A percentile compares a stretch with the other conserved stretches of the same genome.
Evolutionary conservation across 176 grass and related monocot species (phyloP).

Genomic region (Olyra latifolia): DNA sequence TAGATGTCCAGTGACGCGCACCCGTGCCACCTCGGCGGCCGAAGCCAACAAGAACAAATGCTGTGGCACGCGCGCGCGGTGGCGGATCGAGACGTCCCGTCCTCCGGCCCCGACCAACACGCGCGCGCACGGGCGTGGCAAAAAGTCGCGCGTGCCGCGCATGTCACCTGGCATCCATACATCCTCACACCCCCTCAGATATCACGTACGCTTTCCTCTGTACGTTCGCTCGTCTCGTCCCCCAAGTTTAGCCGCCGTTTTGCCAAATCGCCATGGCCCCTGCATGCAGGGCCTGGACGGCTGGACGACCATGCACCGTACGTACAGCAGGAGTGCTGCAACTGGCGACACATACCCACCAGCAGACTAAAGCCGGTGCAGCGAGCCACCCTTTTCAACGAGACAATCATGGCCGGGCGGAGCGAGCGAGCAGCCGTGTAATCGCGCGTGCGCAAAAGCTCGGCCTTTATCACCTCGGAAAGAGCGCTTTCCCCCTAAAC

Average conservation of each 20-base stretch:
- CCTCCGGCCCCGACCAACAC: background rate
- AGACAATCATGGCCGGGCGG: constrained; percentile 22
- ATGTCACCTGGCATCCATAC: background rate
- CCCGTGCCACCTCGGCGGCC: too few relatives aligned
- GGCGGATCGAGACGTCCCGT: background rate
- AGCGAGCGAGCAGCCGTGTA: background rate
- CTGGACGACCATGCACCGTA: background rate
- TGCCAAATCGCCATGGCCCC: background rate
- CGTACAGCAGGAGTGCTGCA: background rate
- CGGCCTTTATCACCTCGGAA: constrained; percentile 20
- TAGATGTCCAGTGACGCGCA: too few relatives aligned
- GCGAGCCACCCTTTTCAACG: constrained; percentile 12
- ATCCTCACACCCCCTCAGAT: too few relatives aligned
- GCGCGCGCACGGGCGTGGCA: background rate
- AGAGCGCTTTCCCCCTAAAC: constrained; percentile 38
- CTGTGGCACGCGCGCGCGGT: too few relatives aligned
- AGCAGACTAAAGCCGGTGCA: too few relatives aligned
- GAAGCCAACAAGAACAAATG: too few relatives aligned
- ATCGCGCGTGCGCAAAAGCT: constrained; percentile 48
- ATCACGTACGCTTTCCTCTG: too few relatives aligned
- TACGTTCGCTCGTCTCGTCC: background rate
- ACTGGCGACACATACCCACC: background rate
- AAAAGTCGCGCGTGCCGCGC: background rate
- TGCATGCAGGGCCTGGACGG: background rate
- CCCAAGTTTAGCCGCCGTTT: background rate